A percentile compares a stretch with the other conserved stretches of the same genome.
Evolutionary conservation across 306 rosid species (phyloP).

Genomic region (Senna tora): DNA sequence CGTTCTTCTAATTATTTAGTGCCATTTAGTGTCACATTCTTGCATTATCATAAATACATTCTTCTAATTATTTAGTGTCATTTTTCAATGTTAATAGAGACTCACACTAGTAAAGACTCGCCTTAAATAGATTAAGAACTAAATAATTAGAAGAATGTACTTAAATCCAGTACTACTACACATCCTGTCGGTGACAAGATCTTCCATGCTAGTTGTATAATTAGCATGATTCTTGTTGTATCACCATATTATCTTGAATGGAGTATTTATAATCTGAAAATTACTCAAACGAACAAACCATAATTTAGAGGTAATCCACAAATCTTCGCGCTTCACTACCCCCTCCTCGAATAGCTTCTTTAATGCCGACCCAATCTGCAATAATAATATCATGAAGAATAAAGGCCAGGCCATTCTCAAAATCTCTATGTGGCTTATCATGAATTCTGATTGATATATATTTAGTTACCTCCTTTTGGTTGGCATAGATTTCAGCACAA

Average conservation of each 20-base stretch:
- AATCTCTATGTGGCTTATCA: background rate
- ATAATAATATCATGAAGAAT: background rate
- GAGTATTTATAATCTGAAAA: background rate
- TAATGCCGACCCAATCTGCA: slow-evolving; percentile 71
- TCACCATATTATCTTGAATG: background rate
- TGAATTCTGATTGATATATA: background rate
- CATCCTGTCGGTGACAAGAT: too few relatives aligned
- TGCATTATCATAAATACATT: too few relatives aligned
- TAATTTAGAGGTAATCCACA: slow-evolving; percentile 90
- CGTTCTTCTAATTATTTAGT: too few relatives aligned
- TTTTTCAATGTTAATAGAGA: too few relatives aligned
- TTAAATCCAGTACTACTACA: too few relatives aligned
- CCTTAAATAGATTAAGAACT: too few relatives aligned
- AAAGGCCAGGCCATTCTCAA: too few relatives aligned
- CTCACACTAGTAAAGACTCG: too few relatives aligned
- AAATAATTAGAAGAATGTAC: too few relatives aligned
- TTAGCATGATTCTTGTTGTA: slow-evolving; percentile 11
- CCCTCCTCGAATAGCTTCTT: slow-evolving; percentile 76
- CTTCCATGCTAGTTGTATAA: slow-evolving; percentile 17
- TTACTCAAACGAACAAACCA: slow-evolving; percentile 66
- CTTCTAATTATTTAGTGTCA: too few relatives aligned
- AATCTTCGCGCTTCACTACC: slow-evolving; percentile 78
- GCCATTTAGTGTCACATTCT: too few relatives aligned
- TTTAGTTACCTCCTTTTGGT: slow-evolving; percentile 75
- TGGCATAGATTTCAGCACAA: slow-evolving; percentile 76